A percentile compares a stretch with the other conserved stretches of the same genome.
Conservation (phyloP, 768 basidiomycete species). For the Termitomyces sp. region DNA sequence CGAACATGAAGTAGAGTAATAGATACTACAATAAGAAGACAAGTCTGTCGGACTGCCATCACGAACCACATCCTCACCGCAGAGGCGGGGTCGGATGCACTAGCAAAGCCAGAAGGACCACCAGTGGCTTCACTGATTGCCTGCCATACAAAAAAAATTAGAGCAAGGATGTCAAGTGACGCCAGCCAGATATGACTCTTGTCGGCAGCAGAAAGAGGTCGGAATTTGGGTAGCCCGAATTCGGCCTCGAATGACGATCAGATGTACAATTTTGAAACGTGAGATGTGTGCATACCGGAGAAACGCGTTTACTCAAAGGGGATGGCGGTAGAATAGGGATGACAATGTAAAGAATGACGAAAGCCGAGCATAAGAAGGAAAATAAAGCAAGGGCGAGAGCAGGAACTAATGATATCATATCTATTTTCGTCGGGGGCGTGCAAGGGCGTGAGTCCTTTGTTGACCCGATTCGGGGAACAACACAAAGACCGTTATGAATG, state of each 20-base stretch:
- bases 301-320: constrained; percentile 67
- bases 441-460: not conserved
- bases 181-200: constrained; percentile 74
- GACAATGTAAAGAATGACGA: constrained; percentile 71
- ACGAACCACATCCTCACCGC: constrained; percentile 65
- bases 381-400: constrained; percentile 62
- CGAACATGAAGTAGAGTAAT: constrained; percentile 68
- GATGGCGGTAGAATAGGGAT: constrained; percentile 71
- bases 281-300: constrained; percentile 46
- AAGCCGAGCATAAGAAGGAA: constrained; percentile 69
- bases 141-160: constrained; percentile 66
- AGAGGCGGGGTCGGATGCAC: constrained; percentile 45
- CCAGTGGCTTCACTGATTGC: constrained; percentile 45
- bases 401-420: constrained; percentile 61
- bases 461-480: not conserved
- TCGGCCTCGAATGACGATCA: constrained; percentile 48
- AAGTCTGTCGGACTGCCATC: constrained; percentile 61
- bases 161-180: constrained; percentile 55
- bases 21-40: constrained; percentile 54
- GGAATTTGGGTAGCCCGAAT: constrained; percentile 69
- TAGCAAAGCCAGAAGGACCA: constrained; percentile 36
- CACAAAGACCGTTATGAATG: not conserved
- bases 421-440: not conserved
- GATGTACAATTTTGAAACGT: constrained; percentile 5
- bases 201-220: constrained; percentile 59